Percentiles rank a stretch among this genome's conserved stretches.
These are phyloP conservation scores for Eucalyptus lansdowneana DNA, from an alignment of 345 rosid species.

Conservation along the genomic window DNA sequence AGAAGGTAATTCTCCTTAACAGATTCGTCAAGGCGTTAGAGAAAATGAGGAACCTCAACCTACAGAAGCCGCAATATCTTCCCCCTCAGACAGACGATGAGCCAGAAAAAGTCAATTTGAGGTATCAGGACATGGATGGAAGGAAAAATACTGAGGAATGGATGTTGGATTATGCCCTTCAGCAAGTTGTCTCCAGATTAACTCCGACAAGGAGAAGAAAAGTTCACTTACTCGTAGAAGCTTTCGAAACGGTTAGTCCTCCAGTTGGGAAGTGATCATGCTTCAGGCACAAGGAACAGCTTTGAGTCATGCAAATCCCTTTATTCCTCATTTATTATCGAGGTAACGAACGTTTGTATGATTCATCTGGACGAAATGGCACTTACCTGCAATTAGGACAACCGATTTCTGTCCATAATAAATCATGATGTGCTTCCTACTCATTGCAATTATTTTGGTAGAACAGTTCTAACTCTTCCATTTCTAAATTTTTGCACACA, in stretches of 20 bases:
- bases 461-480: not conserved
- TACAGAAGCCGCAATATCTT: slow-evolving; percentile 29
- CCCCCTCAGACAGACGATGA: slow-evolving; percentile 23
- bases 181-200: slow-evolving; percentile 61
- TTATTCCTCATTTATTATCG: not conserved
- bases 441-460: not conserved
- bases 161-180: slow-evolving; percentile 87
- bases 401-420: not conserved
- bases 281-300: not conserved
- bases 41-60: slow-evolving; percentile 46
- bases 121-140: slow-evolving; percentile 49
- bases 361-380: not conserved
- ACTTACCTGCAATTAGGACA: not conserved
- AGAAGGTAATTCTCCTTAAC: slow-evolving; percentile 47
- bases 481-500: not conserved
- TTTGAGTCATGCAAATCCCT: slow-evolving; percentile 1
- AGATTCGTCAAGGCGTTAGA: slow-evolving; percentile 79
- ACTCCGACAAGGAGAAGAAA: slow-evolving; percentile 75
- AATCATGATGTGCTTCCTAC: not conserved
- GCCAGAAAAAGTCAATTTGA: slow-evolving; percentile 55
- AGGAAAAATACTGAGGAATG: slow-evolving; percentile 69
- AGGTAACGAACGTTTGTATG: not conserved
- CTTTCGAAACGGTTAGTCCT: slow-evolving; percentile 75
- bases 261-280: slow-evolving; percentile 9
- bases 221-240: slow-evolving; percentile 75